phyloP scores from a whole-genome alignment of 148 eudicot genomes.

The Rhododendron kiyosumense region DNA sequence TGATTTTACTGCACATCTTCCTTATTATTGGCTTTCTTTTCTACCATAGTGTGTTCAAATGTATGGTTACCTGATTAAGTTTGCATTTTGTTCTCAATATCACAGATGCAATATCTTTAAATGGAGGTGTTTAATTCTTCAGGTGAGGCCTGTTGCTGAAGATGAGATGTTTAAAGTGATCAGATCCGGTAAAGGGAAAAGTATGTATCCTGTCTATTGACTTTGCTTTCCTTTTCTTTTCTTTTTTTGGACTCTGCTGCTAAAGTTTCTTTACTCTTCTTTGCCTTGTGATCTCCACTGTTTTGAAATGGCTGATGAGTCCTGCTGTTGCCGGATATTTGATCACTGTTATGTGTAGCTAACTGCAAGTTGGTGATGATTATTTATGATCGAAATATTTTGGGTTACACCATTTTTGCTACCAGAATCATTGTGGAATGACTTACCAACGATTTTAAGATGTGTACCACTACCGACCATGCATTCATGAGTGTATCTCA shows the following conservation, averaged over 20 bases:
- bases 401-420: background rate
- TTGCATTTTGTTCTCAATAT: background rate
- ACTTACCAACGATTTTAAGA: background rate
- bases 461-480: background rate
- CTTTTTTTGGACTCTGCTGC: background rate
- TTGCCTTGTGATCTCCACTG: background rate
- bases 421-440: background rate
- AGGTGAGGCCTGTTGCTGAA: conserved; percentile 98
- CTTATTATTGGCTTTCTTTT: background rate
- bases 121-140: conserved; percentile 13
- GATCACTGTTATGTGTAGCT: no score
- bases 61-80: background rate
- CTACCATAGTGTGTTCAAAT: background rate
- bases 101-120: background rate
- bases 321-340: background rate
- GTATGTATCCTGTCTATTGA: conserved; percentile 41
- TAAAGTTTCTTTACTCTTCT: background rate
- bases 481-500: background rate
- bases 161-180: conserved; percentile 98
- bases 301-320: background rate
- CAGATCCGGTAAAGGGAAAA: conserved; percentile 81
- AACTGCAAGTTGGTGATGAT: background rate
- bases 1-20: background rate
- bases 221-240: background rate
- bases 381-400: background rate